Evolutionary conservation across 169 alveolate genomes (phyloP).

Genomic region (Fabrea salina): DNA sequence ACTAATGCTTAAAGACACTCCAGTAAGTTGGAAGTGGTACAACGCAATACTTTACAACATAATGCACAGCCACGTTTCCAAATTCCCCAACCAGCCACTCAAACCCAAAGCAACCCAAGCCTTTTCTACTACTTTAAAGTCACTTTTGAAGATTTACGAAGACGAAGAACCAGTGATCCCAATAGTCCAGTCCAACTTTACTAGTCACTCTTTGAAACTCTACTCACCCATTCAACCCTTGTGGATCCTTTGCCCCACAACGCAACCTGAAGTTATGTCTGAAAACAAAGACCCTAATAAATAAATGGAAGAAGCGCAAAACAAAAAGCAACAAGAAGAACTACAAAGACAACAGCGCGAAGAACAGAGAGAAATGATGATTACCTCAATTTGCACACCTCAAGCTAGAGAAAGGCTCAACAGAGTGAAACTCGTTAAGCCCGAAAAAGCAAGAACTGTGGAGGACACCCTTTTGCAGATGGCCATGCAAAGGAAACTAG

Average conservation of each 20-base stretch:
- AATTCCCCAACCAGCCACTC: neutral
- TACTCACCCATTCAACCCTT: too few relatives aligned
- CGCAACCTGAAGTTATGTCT: too few relatives aligned
- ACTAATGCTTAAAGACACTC: neutral
- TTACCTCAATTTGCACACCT: neutral
- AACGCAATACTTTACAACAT: constrained; percentile 13
- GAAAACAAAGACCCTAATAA: too few relatives aligned
- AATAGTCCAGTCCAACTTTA: neutral
- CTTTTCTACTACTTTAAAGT: neutral
- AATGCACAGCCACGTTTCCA: constrained; percentile 2
- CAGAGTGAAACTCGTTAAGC: neutral
- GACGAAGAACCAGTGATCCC: constrained; percentile 1
- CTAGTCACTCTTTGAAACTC: too few relatives aligned
- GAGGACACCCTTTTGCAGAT: neutral
- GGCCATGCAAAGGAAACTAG: constrained; percentile 11
- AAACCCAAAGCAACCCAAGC: neutral
- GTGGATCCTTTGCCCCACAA: too few relatives aligned
- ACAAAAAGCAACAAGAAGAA: neutral
- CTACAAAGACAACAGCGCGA: neutral
- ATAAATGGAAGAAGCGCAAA: constrained; percentile 6
- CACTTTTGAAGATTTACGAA: neutral
- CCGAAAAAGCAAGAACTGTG: constrained; percentile 8
- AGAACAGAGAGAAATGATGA: constrained; percentile 9
- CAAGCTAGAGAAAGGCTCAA: constrained; percentile 10
- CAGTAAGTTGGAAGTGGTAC: constrained; percentile 1